Evolutionary conservation across 2,329 filamentous ascomycete species (phyloP).

Genomic region (Diaporthe ilicicola): DNA sequence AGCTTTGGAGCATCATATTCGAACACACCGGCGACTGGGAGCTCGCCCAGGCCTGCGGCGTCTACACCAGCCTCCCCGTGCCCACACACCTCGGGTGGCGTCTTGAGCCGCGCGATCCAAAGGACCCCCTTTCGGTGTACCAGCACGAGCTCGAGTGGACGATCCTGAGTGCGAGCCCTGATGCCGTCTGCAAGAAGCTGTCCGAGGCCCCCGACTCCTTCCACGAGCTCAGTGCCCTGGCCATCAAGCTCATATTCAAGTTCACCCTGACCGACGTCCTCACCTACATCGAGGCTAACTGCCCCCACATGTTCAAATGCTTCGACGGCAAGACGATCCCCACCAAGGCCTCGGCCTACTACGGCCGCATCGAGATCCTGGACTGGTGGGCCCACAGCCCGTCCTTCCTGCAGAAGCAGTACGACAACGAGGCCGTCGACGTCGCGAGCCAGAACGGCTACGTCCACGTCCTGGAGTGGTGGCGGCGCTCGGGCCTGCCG

Average conservation of each 20-base stretch:
- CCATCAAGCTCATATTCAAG: slow-evolving; percentile 89
- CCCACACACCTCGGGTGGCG: slow-evolving; percentile 72
- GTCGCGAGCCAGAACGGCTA: slow-evolving; percentile 88
- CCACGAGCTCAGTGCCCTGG: slow-evolving; percentile 76
- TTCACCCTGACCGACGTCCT: slow-evolving; percentile 86
- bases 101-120: slow-evolving; percentile 63
- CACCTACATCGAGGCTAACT: slow-evolving; percentile 69
- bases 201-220: slow-evolving; percentile 75
- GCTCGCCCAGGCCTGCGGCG: slow-evolving; percentile 79
- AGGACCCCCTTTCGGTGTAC: slow-evolving; percentile 74
- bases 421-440: slow-evolving; percentile 85
- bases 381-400: slow-evolving; percentile 91
- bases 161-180: slow-evolving; percentile 76
- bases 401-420: slow-evolving; percentile 85
- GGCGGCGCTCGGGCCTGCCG: slow-evolving; percentile 76
- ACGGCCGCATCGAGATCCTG: slow-evolving; percentile 83
- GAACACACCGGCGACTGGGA: slow-evolving; percentile 92
- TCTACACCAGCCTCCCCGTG: slow-evolving; percentile 80
- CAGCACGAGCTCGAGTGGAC: slow-evolving; percentile 86
- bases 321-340: slow-evolving; percentile 87
- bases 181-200: slow-evolving; percentile 78
- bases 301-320: slow-evolving; percentile 80
- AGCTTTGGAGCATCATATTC: slow-evolving; percentile 90
- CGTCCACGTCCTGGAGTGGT: slow-evolving; percentile 90
- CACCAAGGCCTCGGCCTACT: slow-evolving; percentile 87